Evolutionary conservation across 257 asterid species (phyloP), one percentile per base, ranked within the genome.

Genomic region (Nicotiana knightiana): DNA sequence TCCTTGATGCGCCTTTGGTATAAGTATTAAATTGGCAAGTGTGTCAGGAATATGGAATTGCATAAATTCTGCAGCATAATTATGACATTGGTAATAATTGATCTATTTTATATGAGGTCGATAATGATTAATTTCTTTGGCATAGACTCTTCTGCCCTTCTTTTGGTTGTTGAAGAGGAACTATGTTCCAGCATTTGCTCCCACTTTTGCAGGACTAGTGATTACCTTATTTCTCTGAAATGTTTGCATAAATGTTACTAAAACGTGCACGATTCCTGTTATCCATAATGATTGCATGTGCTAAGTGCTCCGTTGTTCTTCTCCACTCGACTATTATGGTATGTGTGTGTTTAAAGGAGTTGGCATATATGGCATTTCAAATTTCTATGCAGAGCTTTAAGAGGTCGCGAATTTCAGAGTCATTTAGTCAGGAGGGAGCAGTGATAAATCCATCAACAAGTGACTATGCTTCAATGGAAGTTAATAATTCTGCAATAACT

Each of bases 361-460:
- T 61, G 55, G 76, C 68, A 43, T 24, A 43, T 48, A 24, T 83
- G 26, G 13, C 77, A 21, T 81, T 76, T 53, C 33, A 61, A 59
- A 26, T 21, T 76, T 24, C 81, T 43, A 9, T 54, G 53, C 92
- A 96, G 99, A 96, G 97, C 76, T 86, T 95, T 35, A 96, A 96
- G 86, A 88, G 98, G 85, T 86, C 88, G 37, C 95, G 96, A 66
- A 68, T 94, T 64, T 91, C 98, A 30, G 98, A 94, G 89, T 91
- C 99, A 65, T 88, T 87, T 64, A 88, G 92, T 86, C 95, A 92
- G 84, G 94, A 89, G 48, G 96, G 97, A 62, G 91, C 87, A 88
- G 94, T 91, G 87, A 84, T 89, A 81, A 91, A 94, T 90, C 94
- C 97, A 83, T 88, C 92, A 58, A 85, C 84, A 81, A 88, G 88